phyloP scores from a whole-genome alignment of 1,284 basidiomycete species.

The Singerocomus rubriflavus region DNA sequence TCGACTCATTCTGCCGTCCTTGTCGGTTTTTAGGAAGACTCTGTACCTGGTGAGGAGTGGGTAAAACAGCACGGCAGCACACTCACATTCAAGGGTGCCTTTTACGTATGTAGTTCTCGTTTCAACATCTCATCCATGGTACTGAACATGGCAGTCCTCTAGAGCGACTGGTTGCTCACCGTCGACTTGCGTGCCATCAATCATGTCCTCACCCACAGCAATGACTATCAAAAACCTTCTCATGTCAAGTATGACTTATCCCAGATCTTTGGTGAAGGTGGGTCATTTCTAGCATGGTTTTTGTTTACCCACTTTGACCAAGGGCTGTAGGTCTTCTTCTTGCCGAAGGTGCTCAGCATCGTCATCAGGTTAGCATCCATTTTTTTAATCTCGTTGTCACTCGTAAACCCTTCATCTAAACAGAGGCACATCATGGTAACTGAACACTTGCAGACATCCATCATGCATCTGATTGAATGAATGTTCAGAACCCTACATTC shows the following conservation, averaged over 20 bases:
- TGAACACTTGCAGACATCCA: neutral
- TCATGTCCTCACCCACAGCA: neutral
- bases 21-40: slow-evolving; percentile 32
- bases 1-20: neutral
- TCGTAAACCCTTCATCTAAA: neutral
- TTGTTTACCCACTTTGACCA: neutral
- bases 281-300: neutral
- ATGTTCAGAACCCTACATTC: slow-evolving; percentile 54
- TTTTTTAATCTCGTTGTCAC: neutral
- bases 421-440: slow-evolving; percentile 25
- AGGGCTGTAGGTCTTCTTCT: slow-evolving; percentile 15
- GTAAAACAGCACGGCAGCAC: slow-evolving; percentile 50
- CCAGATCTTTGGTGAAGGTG: neutral
- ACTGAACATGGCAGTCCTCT: neutral
- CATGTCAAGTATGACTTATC: neutral
- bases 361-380: slow-evolving; percentile 20
- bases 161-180: neutral
- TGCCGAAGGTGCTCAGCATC: slow-evolving; percentile 27
- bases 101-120: slow-evolving; percentile 26
- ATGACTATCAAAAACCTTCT: neutral
- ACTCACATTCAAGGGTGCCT: slow-evolving; percentile 43
- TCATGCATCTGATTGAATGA: too few species aligned
- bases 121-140: neutral
- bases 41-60: slow-evolving; percentile 48
- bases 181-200: neutral